phyloP scores from a whole-genome alignment of 305 asterid species.

The Andrographis paniculata region DNA sequence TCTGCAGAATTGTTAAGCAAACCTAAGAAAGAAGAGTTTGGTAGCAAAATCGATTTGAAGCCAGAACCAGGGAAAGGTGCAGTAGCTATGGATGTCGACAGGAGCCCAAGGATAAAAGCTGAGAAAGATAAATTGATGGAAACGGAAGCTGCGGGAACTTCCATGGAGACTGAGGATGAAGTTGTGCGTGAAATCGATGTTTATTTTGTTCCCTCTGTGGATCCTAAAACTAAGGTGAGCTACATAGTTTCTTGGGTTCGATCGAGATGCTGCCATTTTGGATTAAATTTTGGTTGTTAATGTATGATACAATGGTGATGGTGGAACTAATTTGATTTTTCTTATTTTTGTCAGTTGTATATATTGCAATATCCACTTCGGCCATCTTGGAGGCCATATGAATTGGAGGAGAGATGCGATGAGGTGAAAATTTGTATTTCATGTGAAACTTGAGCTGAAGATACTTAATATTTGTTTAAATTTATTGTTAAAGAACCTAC shows the following conservation, averaged over 20 bases:
- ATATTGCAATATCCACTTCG: conserved; percentile 73
- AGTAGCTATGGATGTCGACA: conserved; percentile 36
- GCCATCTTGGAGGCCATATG: conserved; percentile 85
- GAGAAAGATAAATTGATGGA: conserved; percentile 30
- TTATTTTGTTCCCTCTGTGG: conserved; percentile 42
- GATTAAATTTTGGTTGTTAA: neutral
- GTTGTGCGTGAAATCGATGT: conserved; percentile 77
- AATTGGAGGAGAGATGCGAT: conserved; percentile 38
- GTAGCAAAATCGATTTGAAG: conserved; percentile 20
- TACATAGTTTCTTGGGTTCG: no score
- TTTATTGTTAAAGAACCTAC: no score
- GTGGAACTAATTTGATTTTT: conserved; percentile 2
- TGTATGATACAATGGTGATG: neutral
- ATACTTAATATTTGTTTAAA: no score
- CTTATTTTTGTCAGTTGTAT: conserved; percentile 37
- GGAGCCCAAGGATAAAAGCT: conserved; percentile 23
- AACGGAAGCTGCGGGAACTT: conserved; percentile 18
- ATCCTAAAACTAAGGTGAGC: conserved; percentile 40
- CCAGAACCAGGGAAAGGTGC: conserved; percentile 17
- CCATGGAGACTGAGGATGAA: conserved; percentile 33
- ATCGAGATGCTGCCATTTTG: no score
- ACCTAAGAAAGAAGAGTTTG: conserved; percentile 35
- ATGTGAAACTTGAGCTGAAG: no score
- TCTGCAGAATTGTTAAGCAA: conserved; percentile 12
- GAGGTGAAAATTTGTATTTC: conserved; percentile 32